phyloP scores from a whole-genome alignment of 495 filamentous ascomycete species.

The Podospora pseudoanserina region DNA sequence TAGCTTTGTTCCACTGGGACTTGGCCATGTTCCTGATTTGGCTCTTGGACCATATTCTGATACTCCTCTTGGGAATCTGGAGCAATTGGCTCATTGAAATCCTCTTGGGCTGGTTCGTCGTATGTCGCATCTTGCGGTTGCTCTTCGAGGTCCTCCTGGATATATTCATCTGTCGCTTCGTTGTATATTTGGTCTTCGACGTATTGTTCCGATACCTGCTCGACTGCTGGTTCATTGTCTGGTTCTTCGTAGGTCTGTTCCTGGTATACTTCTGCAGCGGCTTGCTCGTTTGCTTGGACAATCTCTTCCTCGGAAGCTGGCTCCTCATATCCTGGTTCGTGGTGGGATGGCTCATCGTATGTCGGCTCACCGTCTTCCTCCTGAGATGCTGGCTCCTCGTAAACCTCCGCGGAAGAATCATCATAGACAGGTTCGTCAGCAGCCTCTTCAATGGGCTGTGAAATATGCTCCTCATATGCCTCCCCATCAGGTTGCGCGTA shows the following conservation, averaged over 20 bases:
- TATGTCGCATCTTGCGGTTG: background rate
- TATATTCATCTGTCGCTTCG: background rate
- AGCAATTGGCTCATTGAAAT: background rate
- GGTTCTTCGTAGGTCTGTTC: background rate
- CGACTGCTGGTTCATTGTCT: background rate
- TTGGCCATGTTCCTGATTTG: background rate
- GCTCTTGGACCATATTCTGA: background rate
- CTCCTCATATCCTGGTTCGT: background rate
- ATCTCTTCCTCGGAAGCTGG: background rate
- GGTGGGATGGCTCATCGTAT: background rate
- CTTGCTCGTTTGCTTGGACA: background rate
- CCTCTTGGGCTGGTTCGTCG: background rate
- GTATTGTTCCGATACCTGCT: background rate
- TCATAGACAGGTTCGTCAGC: background rate
- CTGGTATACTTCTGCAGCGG: background rate
- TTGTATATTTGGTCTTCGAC: background rate
- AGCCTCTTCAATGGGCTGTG: background rate
- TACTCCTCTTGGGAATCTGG: background rate
- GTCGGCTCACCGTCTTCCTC: too few relatives aligned
- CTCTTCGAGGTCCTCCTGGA: background rate
- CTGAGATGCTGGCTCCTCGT: background rate
- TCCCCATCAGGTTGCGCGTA: background rate
- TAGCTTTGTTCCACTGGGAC: background rate
- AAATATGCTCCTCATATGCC: background rate
- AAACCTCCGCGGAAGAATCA: conserved; percentile 2